These are phyloP conservation scores for Cyberlindnera samutprakarnensis DNA, from an alignment of 805 yeast genomes.

Conservation along the genomic window DNA sequence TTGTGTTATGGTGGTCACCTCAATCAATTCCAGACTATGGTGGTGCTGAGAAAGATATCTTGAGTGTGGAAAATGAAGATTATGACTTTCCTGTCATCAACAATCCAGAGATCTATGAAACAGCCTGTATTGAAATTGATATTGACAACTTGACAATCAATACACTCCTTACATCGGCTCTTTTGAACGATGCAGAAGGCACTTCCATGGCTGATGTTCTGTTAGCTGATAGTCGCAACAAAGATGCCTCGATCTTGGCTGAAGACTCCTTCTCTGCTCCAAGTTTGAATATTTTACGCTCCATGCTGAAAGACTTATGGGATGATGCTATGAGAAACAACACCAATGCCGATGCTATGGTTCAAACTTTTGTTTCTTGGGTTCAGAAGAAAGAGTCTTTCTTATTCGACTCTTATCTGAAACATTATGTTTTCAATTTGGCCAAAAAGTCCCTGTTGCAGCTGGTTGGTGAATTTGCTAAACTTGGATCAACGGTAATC, in stretches of 20 bases:
- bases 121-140: conserved; percentile 71
- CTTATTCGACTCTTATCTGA: conserved; percentile 70
- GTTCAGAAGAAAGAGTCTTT: conserved; percentile 67
- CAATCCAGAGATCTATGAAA: conserved; percentile 70
- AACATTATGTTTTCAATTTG: conserved; percentile 81
- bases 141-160: conserved; percentile 77
- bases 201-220: conserved; percentile 55
- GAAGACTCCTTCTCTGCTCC: conserved; percentile 78
- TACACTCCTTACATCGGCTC: conserved; percentile 76
- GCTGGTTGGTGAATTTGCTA: conserved; percentile 67
- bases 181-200: conserved; percentile 85
- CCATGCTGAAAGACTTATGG: conserved; percentile 88
- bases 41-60: conserved; percentile 60
- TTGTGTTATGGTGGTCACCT: conserved; percentile 92
- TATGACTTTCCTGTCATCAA: conserved; percentile 66
- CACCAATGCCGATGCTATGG: conserved; percentile 72
- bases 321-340: conserved; percentile 70
- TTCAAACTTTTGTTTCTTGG: conserved; percentile 80
- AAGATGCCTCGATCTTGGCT: conserved; percentile 39
- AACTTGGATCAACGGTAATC: conserved; percentile 72
- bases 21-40: conserved; percentile 78
- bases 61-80: conserved; percentile 43
- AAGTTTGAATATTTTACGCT: conserved; percentile 62
- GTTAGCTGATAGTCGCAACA: conserved; percentile 23
- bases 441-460: conserved; percentile 79